These are phyloP conservation scores for Cryoendolithus antarcticus DNA, from an alignment of 2,329 filamentous ascomycete species.

Conservation along the genomic window DNA sequence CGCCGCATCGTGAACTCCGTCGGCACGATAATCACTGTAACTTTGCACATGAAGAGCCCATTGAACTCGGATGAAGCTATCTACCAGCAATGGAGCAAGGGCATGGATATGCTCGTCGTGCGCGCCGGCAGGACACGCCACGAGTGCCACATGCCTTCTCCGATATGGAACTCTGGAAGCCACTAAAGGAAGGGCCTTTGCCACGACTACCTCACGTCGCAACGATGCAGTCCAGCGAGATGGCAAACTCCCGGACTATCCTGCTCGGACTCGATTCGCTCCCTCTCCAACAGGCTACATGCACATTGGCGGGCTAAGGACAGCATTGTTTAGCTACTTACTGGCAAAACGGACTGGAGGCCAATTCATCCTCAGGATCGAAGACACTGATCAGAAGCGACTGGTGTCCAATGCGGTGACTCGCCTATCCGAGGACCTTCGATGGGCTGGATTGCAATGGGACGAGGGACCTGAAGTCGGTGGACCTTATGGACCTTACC, in stretches of 20 bases:
- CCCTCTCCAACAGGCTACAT: constrained; percentile 91
- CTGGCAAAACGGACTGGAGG: constrained; percentile 79
- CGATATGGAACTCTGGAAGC: not conserved
- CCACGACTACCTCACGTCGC: constrained; percentile 1
- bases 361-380: constrained; percentile 80
- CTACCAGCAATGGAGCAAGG: too few species aligned
- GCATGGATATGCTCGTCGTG: too few species aligned
- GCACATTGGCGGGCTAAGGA: constrained; percentile 81
- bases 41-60: too few species aligned
- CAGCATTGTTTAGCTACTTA: constrained; percentile 90
- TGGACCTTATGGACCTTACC: constrained; percentile 74
- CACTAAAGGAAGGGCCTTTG: constrained; percentile 3
- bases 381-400: constrained; percentile 91
- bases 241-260: constrained; percentile 38
- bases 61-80: too few species aligned
- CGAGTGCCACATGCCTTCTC: not conserved
- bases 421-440: constrained; percentile 63
- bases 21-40: too few species aligned
- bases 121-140: not conserved
- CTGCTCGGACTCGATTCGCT: constrained; percentile 75
- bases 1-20: too few species aligned
- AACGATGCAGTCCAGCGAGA: constrained; percentile 3
- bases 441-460: constrained; percentile 84
- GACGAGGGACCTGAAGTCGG: constrained; percentile 83
- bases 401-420: constrained; percentile 69